Evolutionary conservation across 768 basidiomycete species (phyloP), one percentile per base, ranked within the genome.

Genomic region (Phylloporus rhodoxanthus): DNA sequence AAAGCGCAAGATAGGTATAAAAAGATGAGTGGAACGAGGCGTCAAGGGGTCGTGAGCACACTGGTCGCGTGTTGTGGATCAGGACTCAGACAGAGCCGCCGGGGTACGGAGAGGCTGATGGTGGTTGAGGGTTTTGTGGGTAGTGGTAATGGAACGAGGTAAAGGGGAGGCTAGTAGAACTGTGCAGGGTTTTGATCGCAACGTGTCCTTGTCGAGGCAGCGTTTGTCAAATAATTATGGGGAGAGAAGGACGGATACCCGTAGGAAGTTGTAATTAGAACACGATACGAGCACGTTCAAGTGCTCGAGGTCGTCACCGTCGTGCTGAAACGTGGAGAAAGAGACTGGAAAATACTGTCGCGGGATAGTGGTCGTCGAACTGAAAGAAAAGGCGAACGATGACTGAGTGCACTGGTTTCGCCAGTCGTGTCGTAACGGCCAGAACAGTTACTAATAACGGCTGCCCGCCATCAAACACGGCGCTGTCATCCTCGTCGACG

Each of bases 141-240:
- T 67, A 60, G 63, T 60, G 53, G 64, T 58, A 64, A 66, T 68
- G 76, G 73, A 74, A 75, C 69, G 77, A 80, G 78, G 77, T 73
- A 75, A 72, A 75, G 73, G 77, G 73, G 62, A 78, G 79, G 79
- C 76, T 70, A 72, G 63, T 66, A 64, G 55, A 43, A 63, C 57
- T 64, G 68, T 63, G 60, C 75, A 76, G 78, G 71, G 70, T 81
- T 84, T 82, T 84, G 82, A 84, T 85, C 73, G 73, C 82, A 85
- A 85, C 83, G 84, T 87, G 84, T 79, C 82, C 77, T 71, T 72
- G 69, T 74, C 66, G 70, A 71, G 71, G 71, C 75, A 71, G 70
- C 69, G 72, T 72, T 72, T 75, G 70, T 68, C 70, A 72, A 63
- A 73, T 70, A 66, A 66, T 64, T 68, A 69, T 64, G 58, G 55